A percentile compares a stretch with the other conserved stretches of the same genome.
phyloP scores from a whole-genome alignment of 2,329 filamentous ascomycete species.

The Knufia fluminis region DNA sequence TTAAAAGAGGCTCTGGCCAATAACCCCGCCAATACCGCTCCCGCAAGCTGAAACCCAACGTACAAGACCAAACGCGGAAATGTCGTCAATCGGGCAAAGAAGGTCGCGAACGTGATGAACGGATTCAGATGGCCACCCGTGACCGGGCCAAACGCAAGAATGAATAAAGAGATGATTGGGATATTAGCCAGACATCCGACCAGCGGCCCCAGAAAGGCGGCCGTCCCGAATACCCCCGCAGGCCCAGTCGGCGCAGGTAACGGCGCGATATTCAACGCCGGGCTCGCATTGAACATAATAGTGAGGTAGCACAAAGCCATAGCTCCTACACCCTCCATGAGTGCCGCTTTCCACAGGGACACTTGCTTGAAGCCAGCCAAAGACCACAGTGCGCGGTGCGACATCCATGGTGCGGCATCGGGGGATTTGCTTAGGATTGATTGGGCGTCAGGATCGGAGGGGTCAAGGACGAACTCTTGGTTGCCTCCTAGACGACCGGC shows the following conservation, averaged over 20 bases:
- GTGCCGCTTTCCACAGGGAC: slow-evolving; percentile 34
- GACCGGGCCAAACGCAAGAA: slow-evolving; percentile 41
- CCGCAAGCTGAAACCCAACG: slow-evolving; percentile 37
- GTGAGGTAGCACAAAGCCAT: slow-evolving; percentile 26
- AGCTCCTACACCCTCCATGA: slow-evolving; percentile 32
- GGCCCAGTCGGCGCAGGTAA: slow-evolving; percentile 12
- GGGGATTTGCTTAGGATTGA: slow-evolving; percentile 28
- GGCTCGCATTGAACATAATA: neutral
- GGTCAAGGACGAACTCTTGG: slow-evolving; percentile 29
- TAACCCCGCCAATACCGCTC: slow-evolving; percentile 38
- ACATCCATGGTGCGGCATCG: slow-evolving; percentile 36
- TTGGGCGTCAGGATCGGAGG: slow-evolving; percentile 24
- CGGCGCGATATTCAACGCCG: slow-evolving; percentile 10
- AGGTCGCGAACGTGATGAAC: slow-evolving; percentile 44
- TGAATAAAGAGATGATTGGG: slow-evolving; percentile 38
- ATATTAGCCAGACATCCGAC: slow-evolving; percentile 34
- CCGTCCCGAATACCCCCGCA: slow-evolving; percentile 25
- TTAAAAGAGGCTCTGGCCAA: slow-evolving; percentile 32
- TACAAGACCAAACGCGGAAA: slow-evolving; percentile 42
- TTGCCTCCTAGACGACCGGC: slow-evolving; percentile 32
- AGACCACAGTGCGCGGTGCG: slow-evolving; percentile 29
- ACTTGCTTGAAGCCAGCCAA: slow-evolving; percentile 27
- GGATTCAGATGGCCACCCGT: slow-evolving; percentile 48
- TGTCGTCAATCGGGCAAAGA: slow-evolving; percentile 42
- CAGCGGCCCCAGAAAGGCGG: slow-evolving; percentile 26